Evolutionary conservation across 1,284 basidiomycete genomes (phyloP), one percentile per base, ranked within the genome.

Genomic region (Ceratobasidium sp.): DNA sequence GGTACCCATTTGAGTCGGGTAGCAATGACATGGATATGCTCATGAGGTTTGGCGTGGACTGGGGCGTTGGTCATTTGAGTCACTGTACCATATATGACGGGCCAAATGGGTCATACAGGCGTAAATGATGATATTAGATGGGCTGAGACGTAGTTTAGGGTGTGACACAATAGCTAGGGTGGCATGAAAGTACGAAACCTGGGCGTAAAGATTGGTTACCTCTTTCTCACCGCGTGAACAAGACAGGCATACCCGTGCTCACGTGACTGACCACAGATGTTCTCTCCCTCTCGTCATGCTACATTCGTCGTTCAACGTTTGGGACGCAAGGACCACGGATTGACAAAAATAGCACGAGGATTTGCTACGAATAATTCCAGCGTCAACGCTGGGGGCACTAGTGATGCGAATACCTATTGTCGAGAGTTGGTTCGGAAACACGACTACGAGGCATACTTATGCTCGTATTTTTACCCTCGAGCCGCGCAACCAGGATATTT

Each of bases 371-470:
- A 41, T 12, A 69, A 46, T 8, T 58, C 65, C 18, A 52, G n/a
- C 10, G 53, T 43, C 5, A 41, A 53, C 6, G 53, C 34, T 2
- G 72, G 72, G 32, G 58, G 72, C 21, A 36, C 45, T 12, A 69
- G 52, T 41, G 72, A 73, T 23, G 45, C 58, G 12, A 45, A 60
- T 30, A 57, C 71, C 10, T 92, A 92, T 77, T 93, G 92, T 84
- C 85, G 79, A 74, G 83, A 88, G 52, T 82, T 91, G 60, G 89
- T 93, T 59, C 86, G 83, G 74, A 91, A 87, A 80, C 86, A 91
- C 75, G 92, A 93, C 82, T 91, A 93, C 78, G 93, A 96, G 74
- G 89, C 92, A 12, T 94, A 88, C 81, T 83, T 96, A 48, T 84
- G 86, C 45, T 88, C 88, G 8, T 89, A 91, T 67, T 90, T 95